Conservation (phyloP, 2,329 filamentous ascomycete genomes). For the Pyrenochaeta sp. region DNA sequence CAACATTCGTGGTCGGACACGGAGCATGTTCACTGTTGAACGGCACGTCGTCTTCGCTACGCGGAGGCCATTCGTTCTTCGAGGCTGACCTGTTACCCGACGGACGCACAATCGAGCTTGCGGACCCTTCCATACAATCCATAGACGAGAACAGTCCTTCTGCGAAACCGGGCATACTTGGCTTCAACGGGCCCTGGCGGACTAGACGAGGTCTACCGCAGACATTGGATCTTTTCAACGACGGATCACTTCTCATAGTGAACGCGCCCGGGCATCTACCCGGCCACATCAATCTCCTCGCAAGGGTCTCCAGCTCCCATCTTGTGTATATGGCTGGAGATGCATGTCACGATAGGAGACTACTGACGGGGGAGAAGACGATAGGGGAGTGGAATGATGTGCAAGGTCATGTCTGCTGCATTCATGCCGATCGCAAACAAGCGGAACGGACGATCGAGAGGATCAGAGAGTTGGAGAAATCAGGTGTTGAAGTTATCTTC, state of each 20-base stretch:
- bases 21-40: constrained; percentile 34
- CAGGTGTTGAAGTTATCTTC: constrained; percentile 60
- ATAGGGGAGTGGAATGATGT: constrained; percentile 61
- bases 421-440: constrained; percentile 58
- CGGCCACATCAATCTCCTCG: constrained; percentile 62
- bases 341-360: constrained; percentile 61
- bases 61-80: constrained; percentile 51
- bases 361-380: constrained; percentile 60
- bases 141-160: not conserved
- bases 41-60: constrained; percentile 27
- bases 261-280: constrained; percentile 62
- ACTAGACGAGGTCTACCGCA: constrained; percentile 53
- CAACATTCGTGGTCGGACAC: constrained; percentile 51
- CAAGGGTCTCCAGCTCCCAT: constrained; percentile 44
- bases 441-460: constrained; percentile 56
- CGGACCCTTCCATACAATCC: constrained; percentile 32
- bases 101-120: constrained; percentile 54
- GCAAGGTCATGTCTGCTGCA: constrained; percentile 56
- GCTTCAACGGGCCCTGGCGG: constrained; percentile 49
- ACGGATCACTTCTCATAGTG: constrained; percentile 57
- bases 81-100: constrained; percentile 54
- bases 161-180: constrained; percentile 5
- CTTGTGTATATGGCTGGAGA: constrained; percentile 62
- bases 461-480: constrained; percentile 50
- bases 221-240: constrained; percentile 58